A percentile compares a stretch with the other conserved stretches of the same genome.
Conservation (phyloP, 768 basidiomycete species). For the Termitomyces sp. region DNA sequence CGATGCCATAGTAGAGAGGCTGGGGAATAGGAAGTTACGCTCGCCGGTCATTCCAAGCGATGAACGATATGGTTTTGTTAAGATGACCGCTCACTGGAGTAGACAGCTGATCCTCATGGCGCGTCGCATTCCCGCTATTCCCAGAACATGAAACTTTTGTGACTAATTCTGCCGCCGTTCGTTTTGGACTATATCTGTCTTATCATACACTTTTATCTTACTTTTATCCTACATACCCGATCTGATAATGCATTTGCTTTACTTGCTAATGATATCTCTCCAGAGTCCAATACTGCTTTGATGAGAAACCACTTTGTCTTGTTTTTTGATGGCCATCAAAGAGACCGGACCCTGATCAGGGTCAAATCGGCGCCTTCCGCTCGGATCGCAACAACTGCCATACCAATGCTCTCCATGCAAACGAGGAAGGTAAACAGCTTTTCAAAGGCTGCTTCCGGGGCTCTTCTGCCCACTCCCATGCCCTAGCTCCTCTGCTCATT, state of each 20-base stretch:
- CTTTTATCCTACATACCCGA: too few relatives aligned
- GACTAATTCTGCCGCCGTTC: background rate
- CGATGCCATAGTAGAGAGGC: conserved; percentile 9
- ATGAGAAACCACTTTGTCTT: too few relatives aligned
- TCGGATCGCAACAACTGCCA: too few relatives aligned
- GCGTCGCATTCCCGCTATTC: background rate
- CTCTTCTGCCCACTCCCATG: background rate
- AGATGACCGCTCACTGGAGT: background rate
- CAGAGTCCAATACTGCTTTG: too few relatives aligned
- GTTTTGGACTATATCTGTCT: too few relatives aligned
- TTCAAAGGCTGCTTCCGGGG: background rate
- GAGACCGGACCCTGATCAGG: too few relatives aligned
- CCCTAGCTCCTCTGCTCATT: background rate
- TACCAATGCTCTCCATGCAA: too few relatives aligned
- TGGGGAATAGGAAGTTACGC: conserved; percentile 22
- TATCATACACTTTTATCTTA: too few relatives aligned
- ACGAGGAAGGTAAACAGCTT: background rate
- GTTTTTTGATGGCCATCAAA: too few relatives aligned
- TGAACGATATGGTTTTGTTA: background rate
- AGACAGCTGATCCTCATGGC: background rate
- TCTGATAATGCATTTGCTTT: too few relatives aligned
- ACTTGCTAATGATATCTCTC: too few relatives aligned
- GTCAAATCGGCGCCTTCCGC: too few relatives aligned
- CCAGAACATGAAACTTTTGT: background rate
- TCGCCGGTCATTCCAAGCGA: conserved; percentile 17